These are phyloP conservation scores for Coniosporium apollinis DNA, from an alignment of 495 filamentous ascomycete species.

Conservation along the genomic window DNA sequence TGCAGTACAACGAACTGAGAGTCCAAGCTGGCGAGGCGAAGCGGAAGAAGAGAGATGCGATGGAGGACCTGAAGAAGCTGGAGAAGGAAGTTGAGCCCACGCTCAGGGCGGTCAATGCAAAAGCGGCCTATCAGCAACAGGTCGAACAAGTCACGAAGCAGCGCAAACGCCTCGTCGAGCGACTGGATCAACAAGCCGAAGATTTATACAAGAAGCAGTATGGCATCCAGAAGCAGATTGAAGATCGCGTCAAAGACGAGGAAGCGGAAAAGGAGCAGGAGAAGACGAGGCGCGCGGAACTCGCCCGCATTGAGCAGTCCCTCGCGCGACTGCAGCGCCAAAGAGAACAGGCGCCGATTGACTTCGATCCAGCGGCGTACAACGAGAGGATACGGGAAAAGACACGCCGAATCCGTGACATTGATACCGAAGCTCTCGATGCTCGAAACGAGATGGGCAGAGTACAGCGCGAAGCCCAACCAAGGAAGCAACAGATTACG, in stretches of 20 bases:
- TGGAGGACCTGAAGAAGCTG: constrained; percentile 22
- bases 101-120: constrained; percentile 22
- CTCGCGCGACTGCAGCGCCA: constrained; percentile 31
- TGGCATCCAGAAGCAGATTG: constrained; percentile 33
- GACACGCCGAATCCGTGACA: constrained; percentile 30
- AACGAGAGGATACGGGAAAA: constrained; percentile 33
- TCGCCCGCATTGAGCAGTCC: constrained; percentile 23
- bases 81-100: constrained; percentile 48
- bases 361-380: constrained; percentile 36
- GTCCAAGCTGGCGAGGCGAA: constrained; percentile 27
- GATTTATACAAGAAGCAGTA: constrained; percentile 32
- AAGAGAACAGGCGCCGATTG: constrained; percentile 31
- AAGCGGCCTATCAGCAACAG: constrained; percentile 21
- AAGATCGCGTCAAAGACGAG: constrained; percentile 35
- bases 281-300: constrained; percentile 33
- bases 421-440: constrained; percentile 12
- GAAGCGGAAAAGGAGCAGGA: constrained; percentile 40
- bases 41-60: constrained; percentile 22
- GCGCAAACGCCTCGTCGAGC: constrained; percentile 33
- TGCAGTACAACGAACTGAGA: constrained; percentile 37
- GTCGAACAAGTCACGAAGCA: constrained; percentile 32
- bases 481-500: constrained; percentile 19
- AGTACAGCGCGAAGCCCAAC: constrained; percentile 12
- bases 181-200: constrained; percentile 37
- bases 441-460: constrained; percentile 2